A percentile compares a stretch with the other conserved stretches of the same genome.
Conservation (phyloP, 495 filamentous ascomycete genomes). For the Collariella sp. region DNA sequence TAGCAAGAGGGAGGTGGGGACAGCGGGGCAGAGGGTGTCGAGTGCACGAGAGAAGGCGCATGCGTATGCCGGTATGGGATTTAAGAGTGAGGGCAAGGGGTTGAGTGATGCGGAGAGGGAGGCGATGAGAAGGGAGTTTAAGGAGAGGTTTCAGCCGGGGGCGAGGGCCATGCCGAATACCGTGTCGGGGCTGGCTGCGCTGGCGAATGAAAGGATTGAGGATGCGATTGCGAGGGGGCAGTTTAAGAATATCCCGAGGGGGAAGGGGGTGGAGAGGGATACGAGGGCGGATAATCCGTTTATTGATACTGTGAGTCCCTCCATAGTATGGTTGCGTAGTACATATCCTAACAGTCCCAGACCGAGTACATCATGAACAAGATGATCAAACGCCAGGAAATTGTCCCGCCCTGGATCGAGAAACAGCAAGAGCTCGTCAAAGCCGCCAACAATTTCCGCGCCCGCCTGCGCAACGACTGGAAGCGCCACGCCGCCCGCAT, state of each 20-base stretch:
- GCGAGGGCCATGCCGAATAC: slow-evolving; percentile 70
- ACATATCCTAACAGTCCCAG: slow-evolving; percentile 4
- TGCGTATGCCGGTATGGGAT: slow-evolving; percentile 54
- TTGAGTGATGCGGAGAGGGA: slow-evolving; percentile 63
- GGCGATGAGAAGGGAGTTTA: slow-evolving; percentile 58
- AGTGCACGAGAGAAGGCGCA: slow-evolving; percentile 70
- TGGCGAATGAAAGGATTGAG: slow-evolving; percentile 91
- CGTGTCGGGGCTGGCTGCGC: slow-evolving; percentile 64
- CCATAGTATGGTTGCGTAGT: not conserved
- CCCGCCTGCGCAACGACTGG: slow-evolving; percentile 74
- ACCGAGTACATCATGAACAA: slow-evolving; percentile 99
- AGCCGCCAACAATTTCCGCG: slow-evolving; percentile 60
- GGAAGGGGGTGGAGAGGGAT: slow-evolving; percentile 69
- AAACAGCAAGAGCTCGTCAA: slow-evolving; percentile 87
- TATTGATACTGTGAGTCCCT: slow-evolving; percentile 58
- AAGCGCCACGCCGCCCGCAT: slow-evolving; percentile 70
- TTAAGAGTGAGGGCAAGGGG: slow-evolving; percentile 44
- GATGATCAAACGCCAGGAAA: slow-evolving; percentile 91
- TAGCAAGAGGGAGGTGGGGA: slow-evolving; percentile 31
- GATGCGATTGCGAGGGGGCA: slow-evolving; percentile 87
- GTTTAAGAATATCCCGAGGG: slow-evolving; percentile 80
- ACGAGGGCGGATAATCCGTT: slow-evolving; percentile 79
- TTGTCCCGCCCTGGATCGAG: slow-evolving; percentile 84
- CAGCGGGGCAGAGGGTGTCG: slow-evolving; percentile 54
- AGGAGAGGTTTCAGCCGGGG: slow-evolving; percentile 67